A percentile compares a stretch with the other conserved stretches of the same genome.
These are phyloP conservation scores for Polygonum aviculare DNA, from an alignment of 148 eudicot species.

Conservation along the genomic window DNA sequence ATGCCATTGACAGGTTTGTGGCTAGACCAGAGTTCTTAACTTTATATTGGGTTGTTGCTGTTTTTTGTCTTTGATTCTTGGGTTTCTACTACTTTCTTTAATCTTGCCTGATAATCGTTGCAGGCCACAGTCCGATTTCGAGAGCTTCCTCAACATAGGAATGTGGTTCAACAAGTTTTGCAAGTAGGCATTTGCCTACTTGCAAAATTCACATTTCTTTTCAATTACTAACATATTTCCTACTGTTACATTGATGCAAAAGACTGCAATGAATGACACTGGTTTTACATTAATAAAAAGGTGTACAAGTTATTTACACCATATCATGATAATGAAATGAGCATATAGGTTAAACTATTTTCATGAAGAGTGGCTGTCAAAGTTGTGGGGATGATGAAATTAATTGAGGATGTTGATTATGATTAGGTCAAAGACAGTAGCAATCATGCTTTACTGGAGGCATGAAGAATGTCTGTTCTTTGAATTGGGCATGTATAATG, in stretches of 20 bases:
- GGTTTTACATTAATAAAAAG: neutral
- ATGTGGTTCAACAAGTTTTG: conserved; percentile 92
- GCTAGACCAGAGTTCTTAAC: neutral
- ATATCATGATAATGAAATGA: neutral
- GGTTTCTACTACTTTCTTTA: neutral
- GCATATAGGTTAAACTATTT: neutral
- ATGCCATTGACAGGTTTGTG: conserved; percentile 57
- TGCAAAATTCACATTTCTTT: neutral
- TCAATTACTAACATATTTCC: too few species aligned
- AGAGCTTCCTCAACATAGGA: conserved; percentile 82
- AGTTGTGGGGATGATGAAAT: neutral
- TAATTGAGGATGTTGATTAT: neutral
- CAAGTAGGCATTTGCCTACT: conserved; percentile 22
- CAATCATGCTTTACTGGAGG: neutral
- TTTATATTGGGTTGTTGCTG: neutral
- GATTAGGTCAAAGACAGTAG: neutral
- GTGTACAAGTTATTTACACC: neutral
- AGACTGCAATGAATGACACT: neutral
- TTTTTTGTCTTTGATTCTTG: neutral
- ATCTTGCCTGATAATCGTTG: conserved; percentile 15
- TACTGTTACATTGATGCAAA: neutral
- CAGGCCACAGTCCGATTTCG: conserved; percentile 93
- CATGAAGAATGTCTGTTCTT: neutral
- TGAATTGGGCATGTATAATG: neutral
- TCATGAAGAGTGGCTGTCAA: neutral